Evolutionary conservation across 176 grass and related monocot genomes (phyloP), one percentile per base, ranked within the genome.

Genomic region (Secale cereale): DNA sequence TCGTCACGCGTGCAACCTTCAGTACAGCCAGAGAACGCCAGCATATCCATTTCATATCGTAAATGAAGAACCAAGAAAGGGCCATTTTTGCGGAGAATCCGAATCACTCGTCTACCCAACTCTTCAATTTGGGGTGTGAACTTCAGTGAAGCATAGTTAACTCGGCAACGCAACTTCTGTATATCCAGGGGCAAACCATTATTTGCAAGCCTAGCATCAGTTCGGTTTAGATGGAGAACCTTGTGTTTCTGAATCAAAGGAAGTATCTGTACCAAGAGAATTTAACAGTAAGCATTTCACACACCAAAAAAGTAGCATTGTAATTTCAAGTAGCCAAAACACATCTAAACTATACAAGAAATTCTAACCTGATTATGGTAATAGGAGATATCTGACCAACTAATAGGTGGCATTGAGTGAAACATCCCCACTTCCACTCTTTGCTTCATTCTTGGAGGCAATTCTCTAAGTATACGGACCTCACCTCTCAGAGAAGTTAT

Each of bases 41-140:
- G 65, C 93, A 95, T 95, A 81, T 95, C 93, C 93, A 92, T 95
- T 87, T 95, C 93, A 74, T 92, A 95, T 40, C 93, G 83, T 82
- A 95, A 87, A 78, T 95, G 93, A 40, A 95, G 86, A 36, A 95
- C 93, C 76, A 95, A 77, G 81, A 90, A 95, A 41, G 93, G 93
- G 10, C 90, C 93, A 76, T 87, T 86, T 65, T 85, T 57, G 10
- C 57, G 74, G 32, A 95, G 88, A 43, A 92, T 89, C 85, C 27
- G 88, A 36, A 92, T 87, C 30, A 91, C 86, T 43, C 65, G 56
- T 80, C 76, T 90, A 10, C 90, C 90, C 61, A 92, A 79, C 59
- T 89, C 88, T 86, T 92, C 86, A 86, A 95, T 95, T 79, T 89
- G 86, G 36, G 88, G 50, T 17, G 93, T 95, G 68, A 95, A 95